Percentiles rank a stretch among this genome's conserved stretches.
These are phyloP conservation scores for Alopecurus myosuroides DNA, from an alignment of 176 grass and related monocot species.

Conservation along the genomic window DNA sequence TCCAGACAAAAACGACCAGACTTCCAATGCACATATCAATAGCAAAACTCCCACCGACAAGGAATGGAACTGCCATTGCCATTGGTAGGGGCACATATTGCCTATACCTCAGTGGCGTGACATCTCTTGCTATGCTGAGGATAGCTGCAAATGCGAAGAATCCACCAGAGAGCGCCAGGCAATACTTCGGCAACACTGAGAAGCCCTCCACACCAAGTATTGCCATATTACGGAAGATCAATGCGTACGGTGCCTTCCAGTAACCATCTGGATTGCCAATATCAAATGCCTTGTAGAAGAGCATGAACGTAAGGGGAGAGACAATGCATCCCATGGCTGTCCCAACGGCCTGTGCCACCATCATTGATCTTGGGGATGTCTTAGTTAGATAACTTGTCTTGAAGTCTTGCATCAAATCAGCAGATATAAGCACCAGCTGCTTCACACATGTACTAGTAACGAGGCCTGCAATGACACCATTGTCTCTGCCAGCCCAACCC, in stretches of 20 bases:
- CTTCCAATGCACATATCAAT: slow-evolving; percentile 81
- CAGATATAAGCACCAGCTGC: slow-evolving; percentile 56
- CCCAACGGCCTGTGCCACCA: slow-evolving; percentile 61
- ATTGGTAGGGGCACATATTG: slow-evolving; percentile 62
- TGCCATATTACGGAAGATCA: slow-evolving; percentile 93
- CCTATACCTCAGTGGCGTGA: slow-evolving; percentile 38
- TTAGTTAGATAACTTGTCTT: slow-evolving; percentile 75
- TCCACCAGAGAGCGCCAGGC: slow-evolving; percentile 57
- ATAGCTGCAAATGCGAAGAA: slow-evolving; percentile 65
- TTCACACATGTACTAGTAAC: slow-evolving; percentile 57
- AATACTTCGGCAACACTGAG: slow-evolving; percentile 54
- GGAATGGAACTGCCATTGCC: slow-evolving; percentile 94
- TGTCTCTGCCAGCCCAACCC: slow-evolving; percentile 57
- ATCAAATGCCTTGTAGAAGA: slow-evolving; percentile 94
- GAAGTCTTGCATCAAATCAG: slow-evolving; percentile 88
- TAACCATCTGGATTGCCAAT: slow-evolving; percentile 62
- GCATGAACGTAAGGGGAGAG: slow-evolving; percentile 69
- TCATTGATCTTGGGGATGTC: slow-evolving; percentile 78
- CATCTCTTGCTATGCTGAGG: slow-evolving; percentile 42
- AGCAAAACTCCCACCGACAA: slow-evolving; percentile 75
- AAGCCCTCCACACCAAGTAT: slow-evolving; percentile 85
- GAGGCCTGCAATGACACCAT: slow-evolving; percentile 70
- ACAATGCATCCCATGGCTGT: slow-evolving; percentile 78
- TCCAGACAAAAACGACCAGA: slow-evolving; percentile 54
- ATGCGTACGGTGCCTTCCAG: slow-evolving; percentile 84